Percentiles rank a stretch among this genome's conserved stretches.
Conservation (phyloP, 495 filamentous ascomycete species). For the Entonaema liquescens region DNA sequence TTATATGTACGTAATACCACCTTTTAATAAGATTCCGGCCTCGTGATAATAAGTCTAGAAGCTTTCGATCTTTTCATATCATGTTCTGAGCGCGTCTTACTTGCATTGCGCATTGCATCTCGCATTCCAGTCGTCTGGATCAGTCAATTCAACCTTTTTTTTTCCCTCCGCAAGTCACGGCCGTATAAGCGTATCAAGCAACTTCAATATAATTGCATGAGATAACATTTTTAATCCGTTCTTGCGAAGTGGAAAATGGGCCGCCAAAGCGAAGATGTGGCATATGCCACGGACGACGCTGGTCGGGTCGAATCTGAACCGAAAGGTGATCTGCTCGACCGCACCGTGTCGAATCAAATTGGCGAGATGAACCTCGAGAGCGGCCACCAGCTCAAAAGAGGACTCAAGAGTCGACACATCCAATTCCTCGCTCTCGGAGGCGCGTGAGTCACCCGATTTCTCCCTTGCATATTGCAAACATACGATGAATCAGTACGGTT, state of each 20-base stretch:
- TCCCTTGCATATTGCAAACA: not conserved
- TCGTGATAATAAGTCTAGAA: conserved; percentile 12
- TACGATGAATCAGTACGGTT: not conserved
- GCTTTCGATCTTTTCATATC: not conserved
- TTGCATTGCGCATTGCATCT: not conserved
- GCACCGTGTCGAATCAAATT: conserved; percentile 54
- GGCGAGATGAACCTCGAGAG: conserved; percentile 65
- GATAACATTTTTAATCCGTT: too few species aligned
- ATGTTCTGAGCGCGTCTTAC: conserved; percentile 3
- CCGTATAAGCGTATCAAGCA: not conserved
- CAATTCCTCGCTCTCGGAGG: conserved; percentile 79
- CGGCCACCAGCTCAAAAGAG: conserved; percentile 63
- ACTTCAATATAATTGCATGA: too few species aligned
- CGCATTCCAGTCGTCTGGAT: not conserved
- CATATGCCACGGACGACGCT: conserved; percentile 18
- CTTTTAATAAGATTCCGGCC: conserved; percentile 4
- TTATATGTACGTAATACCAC: conserved; percentile 25
- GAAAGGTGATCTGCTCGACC: conserved; percentile 53
- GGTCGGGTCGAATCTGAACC: conserved; percentile 52
- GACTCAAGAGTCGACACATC: conserved; percentile 72
- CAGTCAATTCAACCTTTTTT: too few species aligned
- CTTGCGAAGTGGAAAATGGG: conserved; percentile 19
- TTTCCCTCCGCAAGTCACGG: not conserved
- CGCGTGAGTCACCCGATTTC: conserved; percentile 45
- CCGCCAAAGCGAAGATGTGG: conserved; percentile 3